Evolutionary conservation across 345 rosid species (phyloP).

Genomic region (Pistacia vera): DNA sequence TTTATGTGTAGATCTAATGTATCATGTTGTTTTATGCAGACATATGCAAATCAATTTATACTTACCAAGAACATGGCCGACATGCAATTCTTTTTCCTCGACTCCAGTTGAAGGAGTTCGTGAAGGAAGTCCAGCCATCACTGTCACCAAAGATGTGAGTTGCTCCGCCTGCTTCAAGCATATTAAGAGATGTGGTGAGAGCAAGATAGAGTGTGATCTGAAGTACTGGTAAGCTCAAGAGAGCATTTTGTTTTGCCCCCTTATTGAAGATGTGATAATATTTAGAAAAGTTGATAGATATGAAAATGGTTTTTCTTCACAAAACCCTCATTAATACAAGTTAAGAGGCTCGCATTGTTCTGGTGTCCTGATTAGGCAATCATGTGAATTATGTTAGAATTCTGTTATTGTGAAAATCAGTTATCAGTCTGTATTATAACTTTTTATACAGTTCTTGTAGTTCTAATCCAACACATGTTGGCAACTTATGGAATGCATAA

Average conservation of each 20-base stretch:
- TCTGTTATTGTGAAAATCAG: background rate
- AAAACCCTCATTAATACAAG: background rate
- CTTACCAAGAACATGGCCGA: slow-evolving; percentile 40
- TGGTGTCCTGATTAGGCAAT: slow-evolving; percentile 7
- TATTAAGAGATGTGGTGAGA: background rate
- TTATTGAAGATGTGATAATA: background rate
- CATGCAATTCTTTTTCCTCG: slow-evolving; percentile 41
- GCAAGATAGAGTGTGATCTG: slow-evolving; percentile 9
- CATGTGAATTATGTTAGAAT: background rate
- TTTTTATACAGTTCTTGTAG: background rate
- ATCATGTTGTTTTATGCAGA: background rate
- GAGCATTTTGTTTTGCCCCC: background rate
- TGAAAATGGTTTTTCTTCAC: background rate
- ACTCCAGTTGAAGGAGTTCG: slow-evolving; percentile 39
- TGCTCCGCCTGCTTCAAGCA: slow-evolving; percentile 4
- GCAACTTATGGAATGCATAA: background rate
- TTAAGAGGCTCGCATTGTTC: slow-evolving; percentile 12
- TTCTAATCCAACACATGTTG: background rate
- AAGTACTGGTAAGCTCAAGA: background rate
- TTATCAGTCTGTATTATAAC: background rate
- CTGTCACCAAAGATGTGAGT: slow-evolving; percentile 36
- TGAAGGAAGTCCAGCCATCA: slow-evolving; percentile 36
- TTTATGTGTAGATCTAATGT: background rate
- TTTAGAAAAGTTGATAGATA: background rate
- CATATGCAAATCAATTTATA: background rate